Evolutionary conservation across 2,329 filamentous ascomycete genomes (phyloP), one percentile per base, ranked within the genome.

Genomic region (Cladosporium colombiae): DNA sequence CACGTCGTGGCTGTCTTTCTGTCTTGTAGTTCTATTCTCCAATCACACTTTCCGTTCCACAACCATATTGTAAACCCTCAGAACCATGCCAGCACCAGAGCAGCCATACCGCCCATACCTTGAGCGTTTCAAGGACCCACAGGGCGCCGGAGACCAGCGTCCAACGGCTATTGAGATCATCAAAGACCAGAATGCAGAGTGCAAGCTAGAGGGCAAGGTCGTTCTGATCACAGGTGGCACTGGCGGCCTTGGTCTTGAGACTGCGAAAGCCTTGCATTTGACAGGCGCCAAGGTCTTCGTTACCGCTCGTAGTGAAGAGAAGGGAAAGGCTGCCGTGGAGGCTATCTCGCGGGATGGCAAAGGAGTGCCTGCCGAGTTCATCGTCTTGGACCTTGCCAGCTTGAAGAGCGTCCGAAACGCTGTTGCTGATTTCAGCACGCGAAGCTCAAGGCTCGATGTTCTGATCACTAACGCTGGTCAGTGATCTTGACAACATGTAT

Each of bases 231-330:
- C 81, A 0, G 82, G 82, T n/a, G 72, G 71, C 72, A 80, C 80
- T 0, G 74, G 78, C 18, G 81, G 81, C 1, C 74, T 83, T n/a
- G 82, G 82, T 11, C 67, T 79, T 33, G 78, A 83, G 66, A 82
- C 80, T 3, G 80, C 76, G 2, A 75, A 76, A 14, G 82, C 82
- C 1, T 74, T 85, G 11, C 74, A 74, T 57, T 70, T 77, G 13
- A 81, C 83, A 0, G 82, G 82, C 11, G 81, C 81, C 11, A 80
- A 73, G 31, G 68, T 83, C 56, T 83, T 77, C 70, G 72, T 79
- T 11, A 81, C 81, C 2, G 81, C 76, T 1, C 77, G 83, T 14
- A 74, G 83, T 67, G 66, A 81, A 1, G 67, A 71, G 6, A 82
- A 82, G 68, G 76, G 78, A 21, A 69, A 77, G 31, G 74, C 67